Percentiles rank a stretch among this genome's conserved stretches.
These are phyloP conservation scores for Schizochytrium sp. DNA, from an alignment of 108 stramenopile genomes.

Conservation along the genomic window DNA sequence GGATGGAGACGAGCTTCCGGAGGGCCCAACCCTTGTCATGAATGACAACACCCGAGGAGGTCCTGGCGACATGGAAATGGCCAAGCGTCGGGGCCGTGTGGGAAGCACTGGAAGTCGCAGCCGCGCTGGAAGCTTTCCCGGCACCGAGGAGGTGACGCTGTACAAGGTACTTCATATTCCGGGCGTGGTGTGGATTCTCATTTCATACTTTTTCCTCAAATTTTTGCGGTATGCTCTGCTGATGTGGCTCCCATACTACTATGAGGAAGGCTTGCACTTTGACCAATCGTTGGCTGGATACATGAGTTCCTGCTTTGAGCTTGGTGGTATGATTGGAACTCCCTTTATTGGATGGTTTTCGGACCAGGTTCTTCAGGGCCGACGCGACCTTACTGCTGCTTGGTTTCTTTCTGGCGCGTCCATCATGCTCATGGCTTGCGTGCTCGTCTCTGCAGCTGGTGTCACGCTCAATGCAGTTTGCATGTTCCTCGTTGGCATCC, in stretches of 20 bases:
- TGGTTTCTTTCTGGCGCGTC: neutral
- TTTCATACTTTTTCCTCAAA: conserved; percentile 5
- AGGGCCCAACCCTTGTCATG: neutral
- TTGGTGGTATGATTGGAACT: neutral
- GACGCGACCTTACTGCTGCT: neutral
- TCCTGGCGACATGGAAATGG: too few relatives aligned
- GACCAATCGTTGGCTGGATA: neutral
- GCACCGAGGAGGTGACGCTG: too few relatives aligned
- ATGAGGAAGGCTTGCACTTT: conserved; percentile 12
- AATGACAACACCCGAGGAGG: too few relatives aligned
- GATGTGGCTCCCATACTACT: conserved; percentile 13
- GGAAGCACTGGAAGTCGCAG: too few relatives aligned
- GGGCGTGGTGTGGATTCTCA: neutral
- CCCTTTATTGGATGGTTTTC: conserved; percentile 15
- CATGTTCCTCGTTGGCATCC: conserved; percentile 6
- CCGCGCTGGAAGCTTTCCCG: too few relatives aligned
- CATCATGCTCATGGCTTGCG: neutral
- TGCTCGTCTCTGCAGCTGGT: neutral
- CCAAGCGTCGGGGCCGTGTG: too few relatives aligned
- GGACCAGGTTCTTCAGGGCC: neutral
- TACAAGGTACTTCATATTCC: neutral
- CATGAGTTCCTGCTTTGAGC: neutral
- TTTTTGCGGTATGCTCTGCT: conserved; percentile 8
- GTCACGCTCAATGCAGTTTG: neutral
- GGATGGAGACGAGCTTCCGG: neutral